Evolutionary conservation across 805 yeast genomes (phyloP), one percentile per base, ranked within the genome.

Genomic region (Yarrowia deformans): DNA sequence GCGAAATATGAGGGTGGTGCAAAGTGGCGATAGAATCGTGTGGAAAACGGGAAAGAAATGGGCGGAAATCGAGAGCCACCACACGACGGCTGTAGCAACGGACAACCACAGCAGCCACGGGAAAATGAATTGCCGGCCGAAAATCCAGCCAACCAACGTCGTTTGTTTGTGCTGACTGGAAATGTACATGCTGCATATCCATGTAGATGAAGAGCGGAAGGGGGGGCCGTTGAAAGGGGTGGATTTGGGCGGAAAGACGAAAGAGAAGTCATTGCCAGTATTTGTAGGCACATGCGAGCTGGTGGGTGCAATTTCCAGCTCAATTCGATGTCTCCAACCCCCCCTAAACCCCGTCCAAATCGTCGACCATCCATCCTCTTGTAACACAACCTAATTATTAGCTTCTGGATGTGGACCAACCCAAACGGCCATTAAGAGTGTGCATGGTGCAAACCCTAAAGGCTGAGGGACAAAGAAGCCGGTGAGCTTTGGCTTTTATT

Each of bases 401-500:
- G 34, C 45, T 54, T 23, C 34, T 35, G 19, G 37, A 35, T 49
- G 35, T 54, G 60, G n/a, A 14, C 45, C 45, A 54, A 54, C 45
- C 60, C 35, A 54, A 54, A 54, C n/a, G 45, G 43, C 43, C 18
- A 19, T 54, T 54, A 54, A 54, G 45, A 19, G 19, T 18, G 45
- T 39, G 60, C 60, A 54, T 23, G 32, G 45, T 18, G 42, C 32
- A 52, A 39, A 54, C 13, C 2, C 9, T 37, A 54, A 19, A 19
- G n/a, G 5, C 6, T 23, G 34, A 7, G 5, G 34, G 13, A 54
- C 60, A 54, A 54, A 54, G 60, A 16, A 8, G 12, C 60, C 60
- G 60, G 60, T 54, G 34, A 37, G n/a, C 29, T 54, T 54, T 54
- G 45, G 45, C 45, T 37, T 54, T 37, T 23, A 39, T 54, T 54